phyloP scores from a whole-genome alignment of 768 basidiomycete genomes.

The Boletus subcaerulescens region DNA sequence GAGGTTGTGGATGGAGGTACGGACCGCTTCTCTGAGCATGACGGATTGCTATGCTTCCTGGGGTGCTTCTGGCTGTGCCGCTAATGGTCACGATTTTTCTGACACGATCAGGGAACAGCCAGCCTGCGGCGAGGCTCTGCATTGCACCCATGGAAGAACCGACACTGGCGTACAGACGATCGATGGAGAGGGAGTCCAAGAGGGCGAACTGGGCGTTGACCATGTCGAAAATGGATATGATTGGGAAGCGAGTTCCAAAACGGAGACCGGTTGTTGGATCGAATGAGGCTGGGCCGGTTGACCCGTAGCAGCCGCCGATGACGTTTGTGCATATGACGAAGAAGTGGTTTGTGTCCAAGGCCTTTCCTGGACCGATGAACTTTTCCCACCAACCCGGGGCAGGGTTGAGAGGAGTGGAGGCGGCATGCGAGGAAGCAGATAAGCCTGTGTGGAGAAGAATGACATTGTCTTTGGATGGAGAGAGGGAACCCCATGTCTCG shows the following conservation, averaged over 20 bases:
- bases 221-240: constrained; percentile 96
- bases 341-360: constrained; percentile 89
- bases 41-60: constrained; percentile 92
- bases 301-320: constrained; percentile 96
- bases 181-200: constrained; percentile 78
- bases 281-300: constrained; percentile 88
- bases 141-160: constrained; percentile 98
- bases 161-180: constrained; percentile 88
- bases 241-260: constrained; percentile 90
- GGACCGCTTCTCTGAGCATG: constrained; percentile 94
- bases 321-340: constrained; percentile 97
- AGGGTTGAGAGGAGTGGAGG: constrained; percentile 72
- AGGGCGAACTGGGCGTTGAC: constrained; percentile 88
- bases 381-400: constrained; percentile 98
- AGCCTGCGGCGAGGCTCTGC: constrained; percentile 95
- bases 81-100: constrained; percentile 92
- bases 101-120: constrained; percentile 86
- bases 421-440: constrained; percentile 93
- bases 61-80: constrained; percentile 89
- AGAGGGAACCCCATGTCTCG: constrained; percentile 96
- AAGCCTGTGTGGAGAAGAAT: constrained; percentile 96
- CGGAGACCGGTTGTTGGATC: constrained; percentile 64
- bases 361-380: constrained; percentile 93
- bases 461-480: constrained; percentile 73
- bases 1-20: background rate